Evolutionary conservation across 129 eudicot genomes (phyloP), one percentile per base, ranked within the genome.

Genomic region (Chrysanthemum makinoi): DNA sequence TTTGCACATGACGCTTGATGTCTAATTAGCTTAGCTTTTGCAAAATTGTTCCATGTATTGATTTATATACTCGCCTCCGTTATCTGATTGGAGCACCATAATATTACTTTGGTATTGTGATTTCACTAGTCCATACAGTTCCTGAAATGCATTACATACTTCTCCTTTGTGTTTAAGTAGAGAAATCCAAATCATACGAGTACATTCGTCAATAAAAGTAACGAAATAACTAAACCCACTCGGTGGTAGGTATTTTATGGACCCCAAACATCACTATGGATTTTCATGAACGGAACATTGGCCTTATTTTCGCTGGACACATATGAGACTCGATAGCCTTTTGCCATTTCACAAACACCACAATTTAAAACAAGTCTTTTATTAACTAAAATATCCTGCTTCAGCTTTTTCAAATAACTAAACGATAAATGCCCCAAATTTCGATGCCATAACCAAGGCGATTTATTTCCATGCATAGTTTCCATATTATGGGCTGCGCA

Each of bases 131-230:
- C 55, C 66, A 19, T 62, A 47, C 22, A 73, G 54, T 47, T 62
- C 70, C 10, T 62, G 62, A 24, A 1, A n/a, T n/a, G 68, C 76
- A 2, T 30, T 17, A 72, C 54, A 55, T 14, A 72, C 65, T 5
- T 72, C 68, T 17, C 56, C 63, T 58, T 72, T 72, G 3, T 43
- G 15, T 22, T 55, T 26, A 8, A 71, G 50, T 14, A 63, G 63
- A 69, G n/a, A n/a, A 11, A 69, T 35, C 61, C 74, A 70, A 51
- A 43, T 49, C 77, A 73, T 60, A 24, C 62, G 30, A 48, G 70
- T 46, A 33, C 77, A 73, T 62, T 73, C 77, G 8, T 72, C 76
- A 57, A 72, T 72, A 72, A 58, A 58, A 1, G 76, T 57, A 58
- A 72, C 57, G 44, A 73, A 73, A 4, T 62, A 73, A 62, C 28